Percentiles rank a stretch among this genome's conserved stretches.
These are phyloP conservation scores for Scheffersomyces coipomensis DNA, from an alignment of 805 yeast genomes.

Conservation along the genomic window DNA sequence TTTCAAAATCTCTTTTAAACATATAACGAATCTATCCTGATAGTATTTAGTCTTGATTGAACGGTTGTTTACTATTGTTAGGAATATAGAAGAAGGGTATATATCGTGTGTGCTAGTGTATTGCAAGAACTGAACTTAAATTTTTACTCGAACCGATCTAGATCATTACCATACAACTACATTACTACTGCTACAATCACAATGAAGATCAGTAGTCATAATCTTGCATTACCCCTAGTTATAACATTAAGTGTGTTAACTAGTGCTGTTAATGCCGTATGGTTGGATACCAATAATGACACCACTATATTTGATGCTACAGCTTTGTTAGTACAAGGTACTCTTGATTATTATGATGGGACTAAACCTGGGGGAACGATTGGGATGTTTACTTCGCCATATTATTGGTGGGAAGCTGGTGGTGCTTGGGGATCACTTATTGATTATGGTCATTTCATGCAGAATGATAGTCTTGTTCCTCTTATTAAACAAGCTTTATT, in stretches of 20 bases:
- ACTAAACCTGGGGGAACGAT: conserved; percentile 66
- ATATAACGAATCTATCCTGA: too few species aligned
- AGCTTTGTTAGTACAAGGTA: conserved; percentile 61
- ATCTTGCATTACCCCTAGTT: background rate
- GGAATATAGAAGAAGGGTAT: too few species aligned
- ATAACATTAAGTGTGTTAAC: background rate
- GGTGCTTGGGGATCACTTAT: conserved; percentile 89
- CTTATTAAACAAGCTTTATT: conserved; percentile 59
- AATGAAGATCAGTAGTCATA: too few species aligned
- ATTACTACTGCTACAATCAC: too few species aligned
- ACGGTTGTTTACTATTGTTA: too few species aligned
- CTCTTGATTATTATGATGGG: conserved; percentile 81
- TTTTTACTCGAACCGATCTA: too few species aligned
- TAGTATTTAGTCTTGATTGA: too few species aligned
- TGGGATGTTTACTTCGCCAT: conserved; percentile 86
- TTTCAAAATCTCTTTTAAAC: too few species aligned
- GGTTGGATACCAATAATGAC: conserved; percentile 36
- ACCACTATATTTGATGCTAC: conserved; percentile 56
- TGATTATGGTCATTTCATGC: conserved; percentile 71
- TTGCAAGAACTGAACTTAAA: too few species aligned
- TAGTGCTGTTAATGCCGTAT: conserved; percentile 15
- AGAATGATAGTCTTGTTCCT: conserved; percentile 65
- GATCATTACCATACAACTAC: too few species aligned
- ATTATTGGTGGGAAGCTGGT: conserved; percentile 99
- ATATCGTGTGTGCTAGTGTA: too few species aligned